Base-by-base conservation (phyloP, 139 green algal genomes). In the Chlorella sp. region DNA sequence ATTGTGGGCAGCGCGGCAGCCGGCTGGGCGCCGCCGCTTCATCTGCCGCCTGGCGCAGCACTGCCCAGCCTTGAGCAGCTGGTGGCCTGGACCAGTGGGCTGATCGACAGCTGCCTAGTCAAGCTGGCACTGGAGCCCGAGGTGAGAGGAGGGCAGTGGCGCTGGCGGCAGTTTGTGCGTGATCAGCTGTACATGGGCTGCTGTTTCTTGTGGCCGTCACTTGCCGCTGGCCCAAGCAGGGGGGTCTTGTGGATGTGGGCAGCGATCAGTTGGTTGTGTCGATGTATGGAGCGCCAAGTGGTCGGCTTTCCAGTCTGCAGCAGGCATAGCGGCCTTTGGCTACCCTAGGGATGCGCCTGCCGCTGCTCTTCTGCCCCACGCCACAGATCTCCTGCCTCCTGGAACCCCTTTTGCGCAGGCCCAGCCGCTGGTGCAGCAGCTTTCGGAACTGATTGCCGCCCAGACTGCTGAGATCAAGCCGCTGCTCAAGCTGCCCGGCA, bases 401-500 rank as follows among this genome's bases (percentile, higher is more conserved):
- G 13, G 11, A 7, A 7, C 11, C 44, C 11, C 11, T 7, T 11
- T 55, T 17, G 30, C 30, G 63, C 80, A 85, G 80, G 68, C 69
- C 18, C 26, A 0, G 17, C 15, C 39, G 56, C 60, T 86, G 51
- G 47, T 83, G 32, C 1, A 4, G 1, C 79, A 86, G 36, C 17
- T 86, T 56, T 12, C 13, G 0, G 21, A 13, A 18, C 26, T 82
- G 38, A 57, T 86, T 0, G 32, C 69, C 30, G 41, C 64, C 34
- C 79, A 83, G n/a, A 20, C 79, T 60, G 25, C 55, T 2, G 36
- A 41, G 13, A 41, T 65, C 20, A 6, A 20, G 30, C 51, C 41
- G 23, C 51, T 89, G 78, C 36, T 74, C 38, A 26, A 30, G 34
- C 57, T 89, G 60, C 39, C 51, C 1, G 85, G 85, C 65, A 32